phyloP scores from a whole-genome alignment of 2,329 filamentous ascomycete species.

The Fusarium staphyleae region DNA sequence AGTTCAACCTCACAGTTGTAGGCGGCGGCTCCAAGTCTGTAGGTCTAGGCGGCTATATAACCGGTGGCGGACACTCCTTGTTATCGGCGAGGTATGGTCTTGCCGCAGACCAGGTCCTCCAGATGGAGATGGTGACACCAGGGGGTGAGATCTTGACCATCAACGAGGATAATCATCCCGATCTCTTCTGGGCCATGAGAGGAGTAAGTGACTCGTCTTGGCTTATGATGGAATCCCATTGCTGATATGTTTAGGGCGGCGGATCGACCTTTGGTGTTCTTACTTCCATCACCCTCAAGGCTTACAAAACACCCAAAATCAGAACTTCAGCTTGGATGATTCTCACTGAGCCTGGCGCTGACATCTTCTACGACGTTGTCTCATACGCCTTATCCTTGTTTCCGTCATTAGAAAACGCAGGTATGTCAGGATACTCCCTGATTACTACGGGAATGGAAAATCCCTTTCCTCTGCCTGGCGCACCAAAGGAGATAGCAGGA shows the following conservation, averaged over 20 bases:
- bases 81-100: conserved; percentile 63
- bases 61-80: conserved; percentile 67
- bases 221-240: neutral
- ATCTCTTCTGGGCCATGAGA: conserved; percentile 70
- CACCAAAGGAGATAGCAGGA: conserved; percentile 46
- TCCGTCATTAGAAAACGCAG: conserved; percentile 56
- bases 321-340: conserved; percentile 34
- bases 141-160: conserved; percentile 57
- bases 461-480: conserved; percentile 45
- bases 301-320: conserved; percentile 53
- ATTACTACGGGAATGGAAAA: conserved; percentile 49
- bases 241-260: conserved; percentile 53
- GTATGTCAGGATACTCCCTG: conserved; percentile 58
- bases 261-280: conserved; percentile 68
- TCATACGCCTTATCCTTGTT: conserved; percentile 55
- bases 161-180: conserved; percentile 60
- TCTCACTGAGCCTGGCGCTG: conserved; percentile 37
- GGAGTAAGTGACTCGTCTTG: conserved; percentile 52
- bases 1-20: conserved; percentile 57
- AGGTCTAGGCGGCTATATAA: conserved; percentile 65
- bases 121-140: conserved; percentile 64
- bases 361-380: conserved; percentile 55
- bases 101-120: conserved; percentile 67
- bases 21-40: conserved; percentile 64
- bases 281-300: conserved; percentile 62